Evolutionary conservation across 257 asterid species (phyloP), one percentile per base, ranked within the genome.

Genomic region (Solanum lycopersicoides): DNA sequence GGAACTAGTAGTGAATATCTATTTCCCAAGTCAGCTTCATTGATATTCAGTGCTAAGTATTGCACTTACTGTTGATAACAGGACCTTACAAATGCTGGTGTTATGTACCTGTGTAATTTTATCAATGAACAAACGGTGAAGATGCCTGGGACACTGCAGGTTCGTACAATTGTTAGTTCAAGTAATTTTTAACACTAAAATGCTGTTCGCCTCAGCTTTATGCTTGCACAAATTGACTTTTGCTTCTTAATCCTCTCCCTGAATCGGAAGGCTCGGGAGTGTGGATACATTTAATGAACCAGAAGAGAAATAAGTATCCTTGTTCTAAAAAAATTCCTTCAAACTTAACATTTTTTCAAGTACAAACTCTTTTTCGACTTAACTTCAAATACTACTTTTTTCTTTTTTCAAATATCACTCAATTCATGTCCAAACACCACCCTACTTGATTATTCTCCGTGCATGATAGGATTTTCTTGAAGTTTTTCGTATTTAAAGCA

Each of bases 51-150:
- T 45, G 83, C 82, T 74, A 80, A 68, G 83, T 32, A 25, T 60
- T 87, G 25, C 87, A 30, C 41, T 41, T 59, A 32, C 89, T 15
- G 50, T 85, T 89, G 86, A 76, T 32, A 85, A 80, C 88, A 96
- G 98, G 96, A 93, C 11, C 89, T 95, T 88, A 92, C 95, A 88
- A 95, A 93, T 88, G 93, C 93, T 60, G 99, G 98, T 50, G 97
- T 96, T 35, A 88, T 92, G 94, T 93, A 94, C 91, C 92, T 96
- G 68, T 93, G 97, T 82, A 74, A 89, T 88, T 37, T 94, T 89
- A 93, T 89, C 56, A 87, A 90, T 47, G 98, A 98, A 50, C 84
- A 90, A 90, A 92, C 87, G 91, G 90, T 86, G 75, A 89, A 91
- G 90, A 92, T 93, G 94, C 98, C 98, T 20, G 93, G 91, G 35